phyloP scores from a whole-genome alignment of 495 filamentous ascomycete species.

The Haplographium delicatum region DNA sequence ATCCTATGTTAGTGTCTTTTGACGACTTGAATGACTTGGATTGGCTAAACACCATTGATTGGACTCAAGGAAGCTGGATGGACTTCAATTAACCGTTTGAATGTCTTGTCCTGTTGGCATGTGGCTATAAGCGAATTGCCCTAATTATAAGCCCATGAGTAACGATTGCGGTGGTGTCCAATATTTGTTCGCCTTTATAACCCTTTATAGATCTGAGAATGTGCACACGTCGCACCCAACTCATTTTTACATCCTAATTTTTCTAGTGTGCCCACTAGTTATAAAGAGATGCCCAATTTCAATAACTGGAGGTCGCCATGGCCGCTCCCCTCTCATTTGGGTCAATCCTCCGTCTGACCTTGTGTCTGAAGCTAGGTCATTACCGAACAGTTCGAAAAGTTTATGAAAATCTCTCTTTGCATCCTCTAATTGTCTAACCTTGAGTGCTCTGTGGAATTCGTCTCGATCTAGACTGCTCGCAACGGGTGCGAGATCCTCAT shows the following conservation, averaged over 20 bases:
- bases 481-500: not conserved
- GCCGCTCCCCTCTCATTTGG: not conserved
- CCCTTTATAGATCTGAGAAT: too few relatives aligned
- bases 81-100: slow-evolving; percentile 18
- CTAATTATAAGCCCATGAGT: too few relatives aligned
- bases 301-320: not conserved
- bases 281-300: not conserved
- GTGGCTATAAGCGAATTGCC: too few relatives aligned
- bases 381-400: not conserved
- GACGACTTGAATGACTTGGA: slow-evolving; percentile 15
- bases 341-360: not conserved
- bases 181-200: too few relatives aligned
- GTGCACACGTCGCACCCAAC: too few relatives aligned
- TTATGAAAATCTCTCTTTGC: not conserved
- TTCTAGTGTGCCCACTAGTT: not conserved
- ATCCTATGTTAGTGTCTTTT: slow-evolving; percentile 16
- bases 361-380: not conserved
- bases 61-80: slow-evolving; percentile 24
- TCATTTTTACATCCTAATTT: too few relatives aligned
- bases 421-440: not conserved
- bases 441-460: not conserved
- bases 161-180: too few relatives aligned
- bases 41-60: slow-evolving; percentile 26
- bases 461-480: not conserved
- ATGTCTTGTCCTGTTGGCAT: not conserved